Percentiles rank a stretch among this genome's conserved stretches.
Evolutionary conservation across 1,139 yeast species (phyloP).

Genomic region (Geotrichum reessii): DNA sequence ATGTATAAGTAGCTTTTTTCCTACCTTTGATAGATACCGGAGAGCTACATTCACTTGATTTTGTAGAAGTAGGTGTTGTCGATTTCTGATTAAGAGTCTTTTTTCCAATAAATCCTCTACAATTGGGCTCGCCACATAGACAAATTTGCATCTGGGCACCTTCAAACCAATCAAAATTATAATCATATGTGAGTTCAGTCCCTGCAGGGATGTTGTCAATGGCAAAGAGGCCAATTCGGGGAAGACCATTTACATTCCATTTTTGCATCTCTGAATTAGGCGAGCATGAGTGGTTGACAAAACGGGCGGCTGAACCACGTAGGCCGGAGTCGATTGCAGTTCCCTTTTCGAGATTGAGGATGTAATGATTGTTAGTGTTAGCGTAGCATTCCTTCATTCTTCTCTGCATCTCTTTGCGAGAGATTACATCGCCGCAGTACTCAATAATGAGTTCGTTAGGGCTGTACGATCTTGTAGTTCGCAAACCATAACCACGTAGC

Average conservation of each 20-base stretch:
- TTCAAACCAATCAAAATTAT: conserved; percentile 41
- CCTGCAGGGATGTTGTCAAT: conserved; percentile 36
- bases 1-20: neutral
- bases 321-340: conserved; percentile 39
- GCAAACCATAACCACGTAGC: conserved; percentile 38
- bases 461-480: conserved; percentile 35
- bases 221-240: conserved; percentile 41
- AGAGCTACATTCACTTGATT: neutral
- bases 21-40: neutral
- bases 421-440: conserved; percentile 43
- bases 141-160: conserved; percentile 39
- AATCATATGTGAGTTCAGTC: conserved; percentile 41
- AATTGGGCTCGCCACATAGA: conserved; percentile 37
- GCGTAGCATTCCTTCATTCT: conserved; percentile 31
- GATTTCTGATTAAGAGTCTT: neutral
- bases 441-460: conserved; percentile 41
- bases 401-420: conserved; percentile 33
- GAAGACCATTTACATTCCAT: conserved; percentile 40
- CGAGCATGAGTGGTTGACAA: conserved; percentile 42
- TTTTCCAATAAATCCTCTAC: conserved; percentile 39
- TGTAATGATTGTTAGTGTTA: conserved; percentile 32
- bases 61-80: neutral
- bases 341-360: conserved; percentile 38
- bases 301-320: conserved; percentile 41
- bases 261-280: conserved; percentile 43